A percentile compares a stretch with the other conserved stretches of the same genome.
Evolutionary conservation across 1,284 basidiomycete genomes (phyloP).

Genomic region (Thelephora terrestris): DNA sequence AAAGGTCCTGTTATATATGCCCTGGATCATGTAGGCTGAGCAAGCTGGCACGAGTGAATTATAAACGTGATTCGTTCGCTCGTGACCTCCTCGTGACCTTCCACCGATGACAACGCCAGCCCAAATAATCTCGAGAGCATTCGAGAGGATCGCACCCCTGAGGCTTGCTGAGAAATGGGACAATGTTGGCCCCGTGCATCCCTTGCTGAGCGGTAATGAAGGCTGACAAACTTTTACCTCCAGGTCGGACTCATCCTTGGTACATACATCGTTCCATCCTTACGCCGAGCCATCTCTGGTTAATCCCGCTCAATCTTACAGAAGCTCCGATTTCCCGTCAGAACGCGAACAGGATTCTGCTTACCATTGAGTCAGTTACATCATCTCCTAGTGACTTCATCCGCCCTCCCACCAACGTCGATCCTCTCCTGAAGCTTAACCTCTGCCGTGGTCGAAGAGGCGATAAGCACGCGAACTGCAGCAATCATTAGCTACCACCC

Average conservation of each 20-base stretch:
- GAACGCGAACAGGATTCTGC: constrained; percentile 53
- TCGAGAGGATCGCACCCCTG: constrained; percentile 81
- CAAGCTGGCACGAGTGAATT: neutral
- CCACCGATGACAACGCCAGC: neutral
- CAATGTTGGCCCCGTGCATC: constrained; percentile 49
- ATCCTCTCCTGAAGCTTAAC: constrained; percentile 48
- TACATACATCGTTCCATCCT: constrained; percentile 20
- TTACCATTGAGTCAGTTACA: constrained; percentile 74
- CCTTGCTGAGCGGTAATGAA: constrained; percentile 7
- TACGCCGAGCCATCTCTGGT: neutral
- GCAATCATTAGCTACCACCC: constrained; percentile 86
- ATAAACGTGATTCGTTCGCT: neutral
- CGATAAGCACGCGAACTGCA: constrained; percentile 49
- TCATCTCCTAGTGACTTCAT: constrained; percentile 1
- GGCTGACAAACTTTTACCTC: constrained; percentile 8
- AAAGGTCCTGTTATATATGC: constrained; percentile 7
- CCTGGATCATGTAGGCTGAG: constrained; percentile 9
- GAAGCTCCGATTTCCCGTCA: constrained; percentile 62
- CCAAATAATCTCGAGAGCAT: constrained; percentile 42
- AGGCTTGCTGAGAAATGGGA: constrained; percentile 84
- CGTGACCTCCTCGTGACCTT: neutral
- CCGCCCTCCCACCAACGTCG: constrained; percentile 3
- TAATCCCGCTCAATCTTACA: constrained; percentile 19
- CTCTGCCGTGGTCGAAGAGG: constrained; percentile 67
- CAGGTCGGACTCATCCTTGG: constrained; percentile 81